Evolutionary conservation across 306 rosid genomes (phyloP).

Genomic region (Bauhinia variegata): DNA sequence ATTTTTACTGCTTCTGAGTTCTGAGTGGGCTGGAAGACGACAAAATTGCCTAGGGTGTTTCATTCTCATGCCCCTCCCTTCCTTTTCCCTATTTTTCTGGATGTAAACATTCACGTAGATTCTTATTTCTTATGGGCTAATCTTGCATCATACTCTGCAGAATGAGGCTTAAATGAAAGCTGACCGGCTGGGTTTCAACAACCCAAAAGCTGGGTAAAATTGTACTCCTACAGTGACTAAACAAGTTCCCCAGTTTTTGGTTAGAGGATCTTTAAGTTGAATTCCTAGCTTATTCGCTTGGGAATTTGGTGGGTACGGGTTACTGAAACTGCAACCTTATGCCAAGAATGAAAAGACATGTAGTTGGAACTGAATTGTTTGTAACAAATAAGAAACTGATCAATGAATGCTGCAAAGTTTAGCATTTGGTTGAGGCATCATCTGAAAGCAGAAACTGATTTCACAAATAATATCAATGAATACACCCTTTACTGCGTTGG

Average conservation of each 20-base stretch:
- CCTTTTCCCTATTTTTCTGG: neutral
- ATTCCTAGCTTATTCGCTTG: constrained; percentile 22
- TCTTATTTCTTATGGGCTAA: constrained; percentile 29
- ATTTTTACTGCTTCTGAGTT: constrained; percentile 9
- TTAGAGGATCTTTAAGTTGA: constrained; percentile 3
- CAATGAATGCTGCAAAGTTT: neutral
- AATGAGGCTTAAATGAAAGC: constrained; percentile 41
- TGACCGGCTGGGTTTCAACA: constrained; percentile 29
- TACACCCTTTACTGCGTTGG: too few relatives aligned
- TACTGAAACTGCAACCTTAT: constrained; percentile 18
- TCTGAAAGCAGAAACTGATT: too few relatives aligned
- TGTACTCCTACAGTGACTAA: constrained; percentile 17
- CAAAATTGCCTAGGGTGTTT: constrained; percentile 15
- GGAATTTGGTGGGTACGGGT: constrained; percentile 30
- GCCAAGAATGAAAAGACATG: constrained; percentile 26
- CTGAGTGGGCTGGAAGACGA: constrained; percentile 9
- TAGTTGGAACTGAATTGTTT: constrained; percentile 22
- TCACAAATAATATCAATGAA: too few relatives aligned
- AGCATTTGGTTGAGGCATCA: too few relatives aligned
- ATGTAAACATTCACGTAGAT: neutral
- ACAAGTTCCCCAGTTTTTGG: constrained; percentile 3
- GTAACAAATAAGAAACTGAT: constrained; percentile 24
- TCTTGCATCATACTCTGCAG: constrained; percentile 47
- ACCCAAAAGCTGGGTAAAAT: constrained; percentile 20
- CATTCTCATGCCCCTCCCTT: neutral